These are phyloP conservation scores for Flaveria ramosissima DNA, from an alignment of 129 eudicot species.

Conservation along the genomic window DNA sequence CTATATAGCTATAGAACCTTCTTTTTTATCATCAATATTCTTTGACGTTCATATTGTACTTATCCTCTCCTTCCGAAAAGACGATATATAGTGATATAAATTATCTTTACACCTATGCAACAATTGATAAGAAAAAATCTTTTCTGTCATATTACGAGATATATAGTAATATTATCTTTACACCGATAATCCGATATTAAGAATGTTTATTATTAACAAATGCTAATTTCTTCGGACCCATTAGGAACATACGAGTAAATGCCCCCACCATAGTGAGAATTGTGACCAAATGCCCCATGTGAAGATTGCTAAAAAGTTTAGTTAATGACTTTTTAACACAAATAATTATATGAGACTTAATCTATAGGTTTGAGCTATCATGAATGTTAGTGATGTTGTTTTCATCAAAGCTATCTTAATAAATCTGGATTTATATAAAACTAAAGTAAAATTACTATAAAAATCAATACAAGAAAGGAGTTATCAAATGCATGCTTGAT, in stretches of 20 bases:
- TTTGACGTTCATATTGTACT: background rate
- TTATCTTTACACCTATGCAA: background rate
- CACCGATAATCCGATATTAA: background rate
- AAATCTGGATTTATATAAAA: too few relatives aligned
- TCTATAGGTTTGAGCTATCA: too few relatives aligned
- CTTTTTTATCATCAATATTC: background rate
- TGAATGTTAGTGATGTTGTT: too few relatives aligned
- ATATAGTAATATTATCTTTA: too few relatives aligned
- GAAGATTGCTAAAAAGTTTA: too few relatives aligned
- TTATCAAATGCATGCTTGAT: too few relatives aligned
- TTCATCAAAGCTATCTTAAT: too few relatives aligned
- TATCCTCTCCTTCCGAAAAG: background rate
- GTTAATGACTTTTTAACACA: too few relatives aligned
- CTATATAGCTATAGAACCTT: background rate
- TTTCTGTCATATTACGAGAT: too few relatives aligned
- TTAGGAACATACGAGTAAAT: background rate
- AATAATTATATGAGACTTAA: too few relatives aligned
- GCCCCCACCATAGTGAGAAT: background rate
- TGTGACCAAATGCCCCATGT: background rate
- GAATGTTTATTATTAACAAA: background rate
- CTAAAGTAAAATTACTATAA: too few relatives aligned
- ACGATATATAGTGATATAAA: background rate
- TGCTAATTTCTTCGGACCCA: background rate
- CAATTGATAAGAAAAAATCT: background rate
- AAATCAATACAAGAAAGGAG: too few relatives aligned